These are phyloP conservation scores for Adansonia digitata DNA, from an alignment of 345 rosid species.

Conservation along the genomic window DNA sequence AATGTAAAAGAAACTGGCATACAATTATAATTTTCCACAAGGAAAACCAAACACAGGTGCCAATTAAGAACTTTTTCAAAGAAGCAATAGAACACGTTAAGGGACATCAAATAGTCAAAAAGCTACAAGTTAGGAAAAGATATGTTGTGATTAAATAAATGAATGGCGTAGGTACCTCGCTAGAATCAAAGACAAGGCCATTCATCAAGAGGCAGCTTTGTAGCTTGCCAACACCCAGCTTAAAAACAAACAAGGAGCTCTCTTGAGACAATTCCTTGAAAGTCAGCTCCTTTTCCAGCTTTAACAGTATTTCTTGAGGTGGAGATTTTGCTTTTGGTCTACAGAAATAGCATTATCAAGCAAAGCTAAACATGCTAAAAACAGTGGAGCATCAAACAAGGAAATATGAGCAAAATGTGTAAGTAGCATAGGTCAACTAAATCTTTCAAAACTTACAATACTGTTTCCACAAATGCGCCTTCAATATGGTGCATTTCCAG, in stretches of 20 bases:
- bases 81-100: neutral
- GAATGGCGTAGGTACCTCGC: constrained; percentile 48
- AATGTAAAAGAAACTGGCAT: constrained; percentile 8
- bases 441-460: constrained; percentile 52
- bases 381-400: constrained; percentile 10
- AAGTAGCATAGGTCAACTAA: constrained; percentile 6
- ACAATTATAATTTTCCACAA: neutral
- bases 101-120: neutral
- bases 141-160: neutral
- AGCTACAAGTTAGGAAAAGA: neutral
- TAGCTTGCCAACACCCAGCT: constrained; percentile 77
- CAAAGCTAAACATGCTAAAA: neutral
- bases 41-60: neutral
- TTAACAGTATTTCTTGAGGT: constrained; percentile 78
- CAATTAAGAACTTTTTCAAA: neutral
- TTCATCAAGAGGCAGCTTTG: constrained; percentile 80
- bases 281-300: constrained; percentile 70
- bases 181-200: constrained; percentile 85
- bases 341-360: constrained; percentile 20
- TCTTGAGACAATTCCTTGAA: constrained; percentile 54
- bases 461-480: constrained; percentile 68
- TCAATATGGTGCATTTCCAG: constrained; percentile 85
- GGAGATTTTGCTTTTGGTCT: constrained; percentile 78
- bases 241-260: constrained; percentile 78
- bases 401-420: constrained; percentile 10